These are phyloP conservation scores for Ophiostoma himal-ulmi DNA, from an alignment of 2,329 filamentous ascomycete genomes.

Conservation along the genomic window DNA sequence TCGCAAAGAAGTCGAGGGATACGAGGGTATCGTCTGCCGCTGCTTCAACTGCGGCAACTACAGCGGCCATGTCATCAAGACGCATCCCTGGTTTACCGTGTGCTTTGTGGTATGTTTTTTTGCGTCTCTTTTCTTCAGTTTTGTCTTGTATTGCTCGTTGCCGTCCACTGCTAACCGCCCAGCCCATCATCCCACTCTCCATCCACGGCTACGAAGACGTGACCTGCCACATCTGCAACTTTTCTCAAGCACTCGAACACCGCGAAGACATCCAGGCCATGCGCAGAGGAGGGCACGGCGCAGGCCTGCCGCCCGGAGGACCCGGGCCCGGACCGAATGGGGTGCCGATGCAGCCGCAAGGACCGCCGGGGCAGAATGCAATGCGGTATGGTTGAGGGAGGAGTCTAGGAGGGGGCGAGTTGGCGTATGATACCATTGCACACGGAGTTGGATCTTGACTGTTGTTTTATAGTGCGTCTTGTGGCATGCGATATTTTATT, in stretches of 20 bases:
- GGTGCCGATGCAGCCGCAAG: conserved; percentile 33
- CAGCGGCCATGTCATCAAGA: conserved; percentile 55
- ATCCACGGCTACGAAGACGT: conserved; percentile 63
- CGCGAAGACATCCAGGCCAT: conserved; percentile 52
- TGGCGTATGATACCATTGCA: background rate
- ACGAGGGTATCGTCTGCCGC: conserved; percentile 56
- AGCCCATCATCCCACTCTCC: conserved; percentile 67
- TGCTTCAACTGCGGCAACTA: conserved; percentile 64
- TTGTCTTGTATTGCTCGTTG: background rate
- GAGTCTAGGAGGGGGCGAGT: too few relatives aligned
- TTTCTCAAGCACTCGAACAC: conserved; percentile 60
- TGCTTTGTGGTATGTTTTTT: conserved; percentile 59
- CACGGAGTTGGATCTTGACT: background rate
- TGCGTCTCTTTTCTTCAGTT: background rate
- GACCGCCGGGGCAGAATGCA: conserved; percentile 27
- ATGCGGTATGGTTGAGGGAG: conserved; percentile 30
- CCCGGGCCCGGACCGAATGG: conserved; percentile 31
- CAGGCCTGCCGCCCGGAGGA: conserved; percentile 17
- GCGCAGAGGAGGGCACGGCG: conserved; percentile 32
- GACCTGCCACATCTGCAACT: conserved; percentile 69
- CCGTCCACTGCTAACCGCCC: background rate
- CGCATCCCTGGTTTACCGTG: conserved; percentile 70
- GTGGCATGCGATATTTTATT: background rate
- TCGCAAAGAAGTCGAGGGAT: conserved; percentile 54
- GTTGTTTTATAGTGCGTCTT: too few relatives aligned